These are phyloP conservation scores for Ogataea glucozyma DNA, from an alignment of 805 yeast genomes.

Conservation along the genomic window DNA sequence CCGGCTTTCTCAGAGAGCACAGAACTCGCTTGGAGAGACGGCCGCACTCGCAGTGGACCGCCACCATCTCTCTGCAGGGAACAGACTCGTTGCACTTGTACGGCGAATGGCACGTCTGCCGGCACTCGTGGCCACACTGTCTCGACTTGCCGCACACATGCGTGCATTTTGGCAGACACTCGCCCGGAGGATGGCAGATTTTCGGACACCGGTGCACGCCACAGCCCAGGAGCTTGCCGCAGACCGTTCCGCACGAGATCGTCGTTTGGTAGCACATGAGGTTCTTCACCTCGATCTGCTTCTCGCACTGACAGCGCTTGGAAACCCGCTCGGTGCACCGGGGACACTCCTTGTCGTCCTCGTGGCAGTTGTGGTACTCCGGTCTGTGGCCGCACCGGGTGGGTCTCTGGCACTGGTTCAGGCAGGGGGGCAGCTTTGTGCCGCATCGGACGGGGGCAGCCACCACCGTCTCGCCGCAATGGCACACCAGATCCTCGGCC, in stretches of 20 bases:
- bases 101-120: constrained; percentile 62
- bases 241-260: constrained; percentile 68
- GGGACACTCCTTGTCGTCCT: constrained; percentile 65
- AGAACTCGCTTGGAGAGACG: constrained; percentile 44
- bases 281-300: constrained; percentile 46
- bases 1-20: constrained; percentile 48
- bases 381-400: constrained; percentile 68
- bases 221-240: constrained; percentile 50
- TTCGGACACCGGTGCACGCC: constrained; percentile 56
- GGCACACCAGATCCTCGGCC: constrained; percentile 75
- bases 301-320: constrained; percentile 34
- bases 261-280: constrained; percentile 67
- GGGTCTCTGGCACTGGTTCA: constrained; percentile 59
- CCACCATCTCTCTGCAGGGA: constrained; percentile 53
- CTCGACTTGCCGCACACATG: constrained; percentile 56
- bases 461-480: constrained; percentile 77
- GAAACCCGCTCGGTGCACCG: constrained; percentile 58
- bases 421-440: constrained; percentile 62
- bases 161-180: constrained; percentile 61
- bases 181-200: constrained; percentile 56
- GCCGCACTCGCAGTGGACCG: constrained; percentile 66
- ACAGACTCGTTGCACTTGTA: constrained; percentile 49
- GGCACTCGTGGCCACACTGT: constrained; percentile 71
- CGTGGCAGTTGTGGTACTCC: constrained; percentile 76
- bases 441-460: constrained; percentile 89